A percentile compares a stretch with the other conserved stretches of the same genome.
These are phyloP conservation scores for Wallacemonas sp. DNA, from an alignment of 208 protist genomes.

Conservation along the genomic window DNA sequence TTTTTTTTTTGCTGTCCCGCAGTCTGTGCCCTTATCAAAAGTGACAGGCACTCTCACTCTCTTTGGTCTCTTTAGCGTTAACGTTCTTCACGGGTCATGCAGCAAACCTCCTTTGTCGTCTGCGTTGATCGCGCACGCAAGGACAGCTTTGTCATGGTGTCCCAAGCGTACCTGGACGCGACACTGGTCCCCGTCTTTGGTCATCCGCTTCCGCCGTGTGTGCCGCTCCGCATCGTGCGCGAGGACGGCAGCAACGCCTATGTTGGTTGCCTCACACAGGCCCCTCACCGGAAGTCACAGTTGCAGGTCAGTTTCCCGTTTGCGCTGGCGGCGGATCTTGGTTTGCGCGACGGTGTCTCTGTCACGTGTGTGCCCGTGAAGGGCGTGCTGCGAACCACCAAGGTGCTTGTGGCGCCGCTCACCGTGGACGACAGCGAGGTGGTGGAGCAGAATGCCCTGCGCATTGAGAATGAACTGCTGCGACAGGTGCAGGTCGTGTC, in stretches of 20 bases:
- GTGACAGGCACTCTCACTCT: neutral
- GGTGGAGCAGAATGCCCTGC: constrained; percentile 87
- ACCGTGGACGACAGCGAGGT: constrained; percentile 93
- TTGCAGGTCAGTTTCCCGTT: constrained; percentile 59
- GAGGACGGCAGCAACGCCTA: constrained; percentile 49
- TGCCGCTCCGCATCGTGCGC: constrained; percentile 58
- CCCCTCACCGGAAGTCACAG: constrained; percentile 46
- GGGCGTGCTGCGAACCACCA: constrained; percentile 43
- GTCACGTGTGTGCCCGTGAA: constrained; percentile 59
- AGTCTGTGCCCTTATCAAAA: neutral
- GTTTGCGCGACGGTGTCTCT: constrained; percentile 48
- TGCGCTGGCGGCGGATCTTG: constrained; percentile 53
- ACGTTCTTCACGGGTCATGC: constrained; percentile 17
- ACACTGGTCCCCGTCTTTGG: constrained; percentile 50
- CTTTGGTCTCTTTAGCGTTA: constrained; percentile 8
- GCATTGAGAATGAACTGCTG: constrained; percentile 82
- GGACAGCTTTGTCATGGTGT: constrained; percentile 74
- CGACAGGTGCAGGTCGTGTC: constrained; percentile 87
- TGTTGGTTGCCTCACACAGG: constrained; percentile 68
- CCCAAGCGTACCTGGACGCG: constrained; percentile 46
- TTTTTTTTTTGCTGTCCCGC: neutral
- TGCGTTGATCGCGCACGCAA: constrained; percentile 47
- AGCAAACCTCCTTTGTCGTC: constrained; percentile 51
- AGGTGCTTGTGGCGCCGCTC: constrained; percentile 76
- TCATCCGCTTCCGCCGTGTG: constrained; percentile 36